Base-by-base conservation (phyloP, 23 red algal species). In the Gracilaria gracilis region DNA sequence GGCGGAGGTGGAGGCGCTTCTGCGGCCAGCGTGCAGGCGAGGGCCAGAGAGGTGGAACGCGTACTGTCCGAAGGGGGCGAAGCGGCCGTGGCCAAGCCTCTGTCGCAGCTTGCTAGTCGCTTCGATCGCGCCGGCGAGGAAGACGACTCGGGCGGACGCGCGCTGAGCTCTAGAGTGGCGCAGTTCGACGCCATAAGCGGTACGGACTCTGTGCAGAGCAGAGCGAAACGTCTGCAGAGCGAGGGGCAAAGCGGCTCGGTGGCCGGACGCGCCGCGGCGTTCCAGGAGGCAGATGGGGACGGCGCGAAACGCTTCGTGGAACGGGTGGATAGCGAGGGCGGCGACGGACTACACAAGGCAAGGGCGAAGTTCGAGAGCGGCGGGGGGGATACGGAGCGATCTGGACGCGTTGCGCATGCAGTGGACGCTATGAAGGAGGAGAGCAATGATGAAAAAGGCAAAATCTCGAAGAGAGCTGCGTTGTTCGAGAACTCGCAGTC, bases 121-220 rank as follows among this genome's bases (percentile, higher is more conserved):
- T 75, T 75, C 69, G 69, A 75, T n/a, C 28, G 65, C 23, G 65
- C 65, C 65, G 19, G 4, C 2, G 65, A 70, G 6, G 65, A 35
- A 16, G 5, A 2, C 28, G 65, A 70, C 65, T 4, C 14, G 6
- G 65, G 31, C 25, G 54, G 54, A 7, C 4, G 65, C 5, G 65
- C 65, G 24, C 65, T 70, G 28, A 70, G 65, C 65, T 33, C 31
- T 1, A 4, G 65, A 1, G 65, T 70, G 12, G 65, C 65, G 24
- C 65, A 70, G 65, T 70, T 70, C 25, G 65, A 70, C 35, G 65
- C 65, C 28, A 38, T 2, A 13, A 19, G 14, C 14, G 65, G 27
- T 4, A 25, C 14, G 1, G 31, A 70, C 4, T 70, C 65, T 9
- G 65, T 70, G 65, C 65, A 70, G 24, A 70, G 1, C 1, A 9